phyloP scores from a whole-genome alignment of 75 land plant species.

The Pinus taeda region DNA sequence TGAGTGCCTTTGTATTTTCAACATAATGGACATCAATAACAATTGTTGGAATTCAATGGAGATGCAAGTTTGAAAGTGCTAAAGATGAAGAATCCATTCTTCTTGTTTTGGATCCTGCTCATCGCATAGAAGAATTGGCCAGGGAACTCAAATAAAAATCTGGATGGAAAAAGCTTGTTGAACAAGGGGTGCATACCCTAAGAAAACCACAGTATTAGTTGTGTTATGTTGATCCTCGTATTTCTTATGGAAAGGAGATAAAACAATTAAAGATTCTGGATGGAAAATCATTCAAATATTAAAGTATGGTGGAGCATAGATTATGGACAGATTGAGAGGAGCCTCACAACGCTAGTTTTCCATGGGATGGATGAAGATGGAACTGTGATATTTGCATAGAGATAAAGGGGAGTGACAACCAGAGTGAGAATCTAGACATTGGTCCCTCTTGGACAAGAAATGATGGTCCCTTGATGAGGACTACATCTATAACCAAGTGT shows the following conservation, averaged over 20 bases:
- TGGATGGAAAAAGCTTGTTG: slow-evolving; percentile 65
- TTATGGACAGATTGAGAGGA: not conserved
- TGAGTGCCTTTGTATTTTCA: slow-evolving; percentile 75
- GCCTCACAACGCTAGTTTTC: not conserved
- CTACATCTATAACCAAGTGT: slow-evolving; percentile 77
- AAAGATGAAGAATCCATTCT: slow-evolving; percentile 30
- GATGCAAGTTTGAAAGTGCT: slow-evolving; percentile 27
- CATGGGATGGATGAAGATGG: not conserved
- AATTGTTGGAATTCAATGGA: slow-evolving; percentile 83
- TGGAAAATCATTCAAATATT: slow-evolving; percentile 20
- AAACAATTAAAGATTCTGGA: slow-evolving; percentile 61
- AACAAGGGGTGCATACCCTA: slow-evolving; percentile 84
- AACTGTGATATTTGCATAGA: not conserved
- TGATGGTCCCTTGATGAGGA: slow-evolving; percentile 99
- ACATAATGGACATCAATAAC: slow-evolving; percentile 92
- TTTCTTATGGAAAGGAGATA: slow-evolving; percentile 60
- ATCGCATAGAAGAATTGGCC: not conserved
- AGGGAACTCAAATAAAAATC: no score
- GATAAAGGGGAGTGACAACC: slow-evolving; percentile 86
- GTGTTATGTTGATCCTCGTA: slow-evolving; percentile 75
- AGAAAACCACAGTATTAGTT: slow-evolving; percentile 88
- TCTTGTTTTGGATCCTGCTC: slow-evolving; percentile 66
- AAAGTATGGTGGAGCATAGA: not conserved
- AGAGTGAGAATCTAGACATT: slow-evolving; percentile 74
- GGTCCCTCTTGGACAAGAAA: slow-evolving; percentile 83